phyloP scores from a whole-genome alignment of 257 asterid genomes.

The Fraxinus anomala region DNA sequence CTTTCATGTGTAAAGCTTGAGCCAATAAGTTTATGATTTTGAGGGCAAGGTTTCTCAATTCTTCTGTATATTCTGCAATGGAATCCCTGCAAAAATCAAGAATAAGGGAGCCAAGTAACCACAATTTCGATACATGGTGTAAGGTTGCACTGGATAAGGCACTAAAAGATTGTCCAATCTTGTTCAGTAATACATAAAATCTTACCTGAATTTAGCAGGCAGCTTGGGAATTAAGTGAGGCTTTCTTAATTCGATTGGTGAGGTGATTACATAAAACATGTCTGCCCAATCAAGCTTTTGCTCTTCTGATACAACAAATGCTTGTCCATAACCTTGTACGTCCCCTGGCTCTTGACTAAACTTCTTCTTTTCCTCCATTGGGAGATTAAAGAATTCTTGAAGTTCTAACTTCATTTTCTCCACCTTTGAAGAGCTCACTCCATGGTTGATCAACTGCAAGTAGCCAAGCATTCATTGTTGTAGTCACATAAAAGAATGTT shows the following conservation, averaged over 20 bases:
- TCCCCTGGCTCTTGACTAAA: conserved; percentile 38
- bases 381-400: conserved; percentile 51
- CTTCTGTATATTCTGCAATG: conserved; percentile 44
- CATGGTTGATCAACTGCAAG: conserved; percentile 57
- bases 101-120: not conserved
- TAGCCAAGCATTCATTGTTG: not conserved
- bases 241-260: conserved; percentile 44
- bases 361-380: conserved; percentile 54
- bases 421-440: conserved; percentile 36
- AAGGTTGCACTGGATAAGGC: not conserved
- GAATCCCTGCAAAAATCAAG: conserved; percentile 40
- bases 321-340: conserved; percentile 62
- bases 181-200: no score
- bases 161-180: not conserved
- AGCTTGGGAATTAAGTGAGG: conserved; percentile 54
- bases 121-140: not conserved
- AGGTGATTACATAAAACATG: conserved; percentile 31
- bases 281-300: conserved; percentile 77
- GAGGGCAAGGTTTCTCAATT: conserved; percentile 39
- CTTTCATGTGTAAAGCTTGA: conserved; percentile 40
- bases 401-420: conserved; percentile 44
- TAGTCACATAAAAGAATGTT: not conserved
- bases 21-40: conserved; percentile 41
- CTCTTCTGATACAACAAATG: conserved; percentile 56
- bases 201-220: conserved; percentile 51